Percentiles rank a stretch among this genome's conserved stretches.
These are phyloP conservation scores for Tetrapisispora iriomotensis DNA, from an alignment of 805 yeast genomes.

Conservation along the genomic window DNA sequence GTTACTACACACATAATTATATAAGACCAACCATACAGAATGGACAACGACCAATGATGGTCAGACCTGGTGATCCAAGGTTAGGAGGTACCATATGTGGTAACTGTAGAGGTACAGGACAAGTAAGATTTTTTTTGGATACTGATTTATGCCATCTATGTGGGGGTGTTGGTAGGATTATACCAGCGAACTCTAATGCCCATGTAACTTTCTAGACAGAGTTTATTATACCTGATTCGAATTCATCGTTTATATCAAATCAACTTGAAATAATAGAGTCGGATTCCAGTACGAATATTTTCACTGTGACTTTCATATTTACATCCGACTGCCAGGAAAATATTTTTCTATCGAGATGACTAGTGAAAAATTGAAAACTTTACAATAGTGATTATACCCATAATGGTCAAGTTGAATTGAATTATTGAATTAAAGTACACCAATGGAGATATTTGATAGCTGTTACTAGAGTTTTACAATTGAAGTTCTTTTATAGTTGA, in stretches of 20 bases:
- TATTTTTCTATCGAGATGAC: too few relatives aligned
- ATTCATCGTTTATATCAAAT: background rate
- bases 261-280: too few relatives aligned
- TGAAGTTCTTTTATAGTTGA: too few relatives aligned
- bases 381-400: too few relatives aligned
- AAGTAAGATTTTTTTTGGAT: conserved; percentile 45
- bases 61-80: conserved; percentile 69
- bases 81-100: conserved; percentile 70
- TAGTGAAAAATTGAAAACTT: too few relatives aligned
- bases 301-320: too few relatives aligned
- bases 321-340: too few relatives aligned
- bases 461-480: too few relatives aligned
- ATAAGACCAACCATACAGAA: conserved; percentile 7
- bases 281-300: too few relatives aligned
- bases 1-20: conserved; percentile 7
- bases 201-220: conserved; percentile 7
- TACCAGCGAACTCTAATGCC: conserved; percentile 3
- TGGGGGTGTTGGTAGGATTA: conserved; percentile 54
- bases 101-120: conserved; percentile 58
- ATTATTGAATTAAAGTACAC: too few relatives aligned
- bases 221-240: background rate
- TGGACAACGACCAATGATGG: conserved; percentile 29
- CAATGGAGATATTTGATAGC: too few relatives aligned
- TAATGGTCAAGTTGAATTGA: too few relatives aligned
- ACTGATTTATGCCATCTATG: conserved; percentile 56